Base-by-base conservation (phyloP, 75 land plant genomes). In the Picea glauca region DNA sequence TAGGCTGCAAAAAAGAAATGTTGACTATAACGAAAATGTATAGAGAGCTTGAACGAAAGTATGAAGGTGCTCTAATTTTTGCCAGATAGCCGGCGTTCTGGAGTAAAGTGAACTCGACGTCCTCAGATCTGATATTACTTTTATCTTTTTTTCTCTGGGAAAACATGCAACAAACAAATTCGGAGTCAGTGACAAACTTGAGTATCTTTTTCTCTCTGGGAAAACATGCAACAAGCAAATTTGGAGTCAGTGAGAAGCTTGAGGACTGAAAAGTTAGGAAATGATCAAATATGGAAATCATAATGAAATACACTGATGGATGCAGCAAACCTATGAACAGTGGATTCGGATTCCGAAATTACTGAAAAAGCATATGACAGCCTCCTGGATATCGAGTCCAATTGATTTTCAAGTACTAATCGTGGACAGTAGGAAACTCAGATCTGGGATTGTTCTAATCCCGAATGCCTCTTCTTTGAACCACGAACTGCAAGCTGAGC, bases 261-360 rank as follows among this genome's bases (percentile, higher is more conserved):
- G 31, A 15, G 74, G 59, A 12, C 21, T 67, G 76, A 13, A 58
- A 74, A 57, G 13, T 18, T 32, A 70, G 12, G 76, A 43, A 63
- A 62, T 60, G 58, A 74, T 11, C 18, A 15, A 73, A 40, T 43
- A 15, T 9, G 35, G n/a, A 30, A 11, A 17, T 26, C 13, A 26
- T 30, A 11, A 58, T 15, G 31, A 32, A 58, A 9, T 17, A 17
- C 32, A 33, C 12, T 4, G 20, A 8, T 54, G n/a, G 33, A 7
- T 38, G 61, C 54, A 40, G 21, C 54, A 40, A 79, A 89, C 91
- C 88, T 89, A 85, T 40, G 89, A 82, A 82, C 93, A 89, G 35
- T 87, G 90, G 70, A 89, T 90, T 64, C 85, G 91, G 82, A 89
- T 78, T 76, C 88, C 79, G 74, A 89, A 91, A 75, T 91, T 89